Evolutionary conservation across 2,329 filamentous ascomycete species (phyloP), one percentile per base, ranked within the genome.

Genomic region (Allantophomopsis lycopodina): DNA sequence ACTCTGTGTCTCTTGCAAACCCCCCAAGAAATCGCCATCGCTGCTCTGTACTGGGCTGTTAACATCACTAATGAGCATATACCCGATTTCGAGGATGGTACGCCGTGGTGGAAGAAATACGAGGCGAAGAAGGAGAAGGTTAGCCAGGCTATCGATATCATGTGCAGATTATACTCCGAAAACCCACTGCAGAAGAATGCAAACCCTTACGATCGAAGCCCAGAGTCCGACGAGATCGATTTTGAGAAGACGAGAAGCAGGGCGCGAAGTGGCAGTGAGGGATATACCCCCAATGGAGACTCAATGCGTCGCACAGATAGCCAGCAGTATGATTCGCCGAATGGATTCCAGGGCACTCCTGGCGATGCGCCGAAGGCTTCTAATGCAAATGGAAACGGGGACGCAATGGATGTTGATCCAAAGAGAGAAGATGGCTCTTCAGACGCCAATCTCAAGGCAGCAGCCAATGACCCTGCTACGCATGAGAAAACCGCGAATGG

Each of bases 61-160:
- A 76, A 78, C 34, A 79, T 87, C 51, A 82, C 77, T 23, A 69
- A 75, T 30, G 69, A 86, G 28, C 72, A 69, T n/a, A 79, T 96
- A 40, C 64, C 68, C 8, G 80, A 85, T 47, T 84, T 93, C 49
- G 66, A 80, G 33, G 64, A 78, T 38, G 84, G 83, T 31, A 71
- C 76, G 49, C 71, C 88, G 0, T 98, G 91, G 91, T 98, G 89
- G 89, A 79, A 79, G 43, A 71, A 75, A 41, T 63, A 94, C 39
- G 74, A 76, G 28, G 83, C 87, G 30, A 73, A 78, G 46, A 68
- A 89, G 48, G 65, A 69, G 16, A 75, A 82, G 45, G 83, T 93
- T 46, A 63, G 71, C 33, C 71, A 71, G 49, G 85, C 86, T 4
- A 83, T 88, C 49, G 78, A 82, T 40, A 69, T 84, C 40, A 82